A percentile compares a stretch with the other conserved stretches of the same genome.
Evolutionary conservation across 1,139 yeast species (phyloP).

Genomic region (Yamadazyma membranifaciens): DNA sequence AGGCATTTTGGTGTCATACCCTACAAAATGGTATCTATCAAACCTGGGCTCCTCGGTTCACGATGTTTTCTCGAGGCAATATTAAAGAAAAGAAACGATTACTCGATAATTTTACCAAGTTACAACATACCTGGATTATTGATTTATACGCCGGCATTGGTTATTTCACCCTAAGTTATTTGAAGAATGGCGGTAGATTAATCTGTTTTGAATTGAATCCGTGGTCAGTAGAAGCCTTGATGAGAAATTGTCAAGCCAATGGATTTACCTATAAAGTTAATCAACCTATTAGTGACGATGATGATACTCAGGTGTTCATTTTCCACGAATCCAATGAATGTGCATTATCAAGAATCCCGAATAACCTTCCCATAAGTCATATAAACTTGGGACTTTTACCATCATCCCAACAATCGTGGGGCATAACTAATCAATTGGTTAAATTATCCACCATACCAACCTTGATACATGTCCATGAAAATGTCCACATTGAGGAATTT

Average conservation of each 20-base stretch:
- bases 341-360: conserved; percentile 40
- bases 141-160: conserved; percentile 89
- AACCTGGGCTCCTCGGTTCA: conserved; percentile 79
- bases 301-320: conserved; percentile 31
- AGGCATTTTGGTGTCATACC: conserved; percentile 70
- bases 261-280: conserved; percentile 30
- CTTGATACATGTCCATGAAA: conserved; percentile 72
- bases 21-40: conserved; percentile 76
- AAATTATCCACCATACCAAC: conserved; percentile 18
- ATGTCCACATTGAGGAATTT: conserved; percentile 51
- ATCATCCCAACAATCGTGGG: conserved; percentile 63
- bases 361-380: conserved; percentile 45
- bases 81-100: conserved; percentile 77
- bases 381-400: conserved; percentile 80
- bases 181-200: conserved; percentile 53
- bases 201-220: conserved; percentile 86
- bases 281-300: conserved; percentile 21
- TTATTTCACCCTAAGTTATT: conserved; percentile 72
- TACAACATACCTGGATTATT: conserved; percentile 45
- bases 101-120: conserved; percentile 33
- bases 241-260: conserved; percentile 51
- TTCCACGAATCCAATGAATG: conserved; percentile 63
- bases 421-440: conserved; percentile 33
- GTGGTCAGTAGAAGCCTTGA: conserved; percentile 76
- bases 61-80: conserved; percentile 91